These are phyloP conservation scores for Linnemannia elongata DNA, from an alignment of 192 early-diverging fungal genomes.

Conservation along the genomic window DNA sequence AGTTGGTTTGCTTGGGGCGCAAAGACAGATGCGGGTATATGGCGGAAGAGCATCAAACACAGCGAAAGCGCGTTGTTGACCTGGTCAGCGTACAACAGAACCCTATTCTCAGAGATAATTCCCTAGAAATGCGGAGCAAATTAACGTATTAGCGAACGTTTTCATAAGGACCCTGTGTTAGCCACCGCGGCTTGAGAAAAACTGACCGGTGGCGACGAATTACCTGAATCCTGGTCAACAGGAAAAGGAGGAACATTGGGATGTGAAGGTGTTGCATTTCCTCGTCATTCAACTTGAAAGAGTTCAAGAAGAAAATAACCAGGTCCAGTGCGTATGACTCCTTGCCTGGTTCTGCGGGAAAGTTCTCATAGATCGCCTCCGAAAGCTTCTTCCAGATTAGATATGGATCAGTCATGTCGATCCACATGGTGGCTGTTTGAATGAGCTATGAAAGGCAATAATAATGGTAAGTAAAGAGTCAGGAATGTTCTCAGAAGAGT, in stretches of 20 bases:
- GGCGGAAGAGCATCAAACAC: conserved; percentile 50
- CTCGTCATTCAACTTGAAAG: conserved; percentile 85
- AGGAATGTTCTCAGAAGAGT: not conserved
- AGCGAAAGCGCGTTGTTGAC: conserved; percentile 31
- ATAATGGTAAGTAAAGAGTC: not conserved
- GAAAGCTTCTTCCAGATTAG: conserved; percentile 85
- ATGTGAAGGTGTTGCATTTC: conserved; percentile 87
- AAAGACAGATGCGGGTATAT: conserved; percentile 49
- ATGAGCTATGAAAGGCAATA: conserved; percentile 64
- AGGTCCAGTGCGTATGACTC: conserved; percentile 65
- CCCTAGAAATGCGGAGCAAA: conserved; percentile 11
- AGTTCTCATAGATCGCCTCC: conserved; percentile 63
- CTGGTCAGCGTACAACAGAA: conserved; percentile 30
- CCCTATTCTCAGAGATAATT: conserved; percentile 25
- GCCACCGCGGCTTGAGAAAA: not conserved
- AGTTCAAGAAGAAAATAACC: conserved; percentile 79
- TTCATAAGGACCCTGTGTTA: not conserved
- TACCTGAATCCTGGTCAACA: conserved; percentile 70
- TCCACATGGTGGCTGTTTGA: conserved; percentile 89
- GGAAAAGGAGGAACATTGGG: conserved; percentile 77
- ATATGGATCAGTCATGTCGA: conserved; percentile 91
- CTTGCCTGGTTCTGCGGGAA: conserved; percentile 48
- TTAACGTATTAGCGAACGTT: not conserved
- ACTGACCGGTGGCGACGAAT: not conserved
- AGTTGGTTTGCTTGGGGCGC: conserved; percentile 37